Evolutionary conservation across 345 rosid genomes (phyloP), one percentile per base, ranked within the genome.

Genomic region (Noccaea bulbosa): DNA sequence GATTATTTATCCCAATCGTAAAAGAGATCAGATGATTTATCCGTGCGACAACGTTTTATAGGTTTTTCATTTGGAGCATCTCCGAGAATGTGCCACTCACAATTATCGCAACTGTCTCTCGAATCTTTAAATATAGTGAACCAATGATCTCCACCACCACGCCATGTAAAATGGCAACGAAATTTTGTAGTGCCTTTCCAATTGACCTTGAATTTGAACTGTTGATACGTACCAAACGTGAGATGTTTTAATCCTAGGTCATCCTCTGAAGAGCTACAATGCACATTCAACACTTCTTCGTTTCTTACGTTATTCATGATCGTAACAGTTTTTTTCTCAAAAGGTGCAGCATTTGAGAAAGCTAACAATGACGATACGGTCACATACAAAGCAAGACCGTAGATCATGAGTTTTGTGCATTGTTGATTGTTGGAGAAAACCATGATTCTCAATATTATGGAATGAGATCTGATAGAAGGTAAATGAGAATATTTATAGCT

Each of bases 111-210:
- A 8, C 8, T 5, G 22, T 65, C 37, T 52, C 47, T 52, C 1
- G 14, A 0, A 14, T 52, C 45, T 3, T 40, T 11, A 30, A 51
- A 66, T 15, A 40, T 16, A 3, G 71, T 66, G 40, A 66, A n/a
- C 27, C 49, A 66, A 15, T 52, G 71, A 52, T 52, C 61, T 40
- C 71, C 71, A 52, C 70, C 70, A 12, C 61, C 50, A 3, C 8
- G 43, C 61, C 61, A 66, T 2, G 60, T 66, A 2, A 66, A 0
- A 52, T 52, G 71, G 6, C 71, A 66, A 5, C 11, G 27, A 11
- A 66, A 66, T 3, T 52, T 66, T 5, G 71, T 66, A 0, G 51
- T 39, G 11, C 40, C 40, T 66, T 22, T 52, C 71, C 57, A 66
- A 51, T 65, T 65, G 22, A 51, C 70, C 2, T 4, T 52, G 30